A percentile compares a stretch with the other conserved stretches of the same genome.
Evolutionary conservation across 2,329 filamentous ascomycete species (phyloP).

Genomic region (Diaporthe citriasiana): DNA sequence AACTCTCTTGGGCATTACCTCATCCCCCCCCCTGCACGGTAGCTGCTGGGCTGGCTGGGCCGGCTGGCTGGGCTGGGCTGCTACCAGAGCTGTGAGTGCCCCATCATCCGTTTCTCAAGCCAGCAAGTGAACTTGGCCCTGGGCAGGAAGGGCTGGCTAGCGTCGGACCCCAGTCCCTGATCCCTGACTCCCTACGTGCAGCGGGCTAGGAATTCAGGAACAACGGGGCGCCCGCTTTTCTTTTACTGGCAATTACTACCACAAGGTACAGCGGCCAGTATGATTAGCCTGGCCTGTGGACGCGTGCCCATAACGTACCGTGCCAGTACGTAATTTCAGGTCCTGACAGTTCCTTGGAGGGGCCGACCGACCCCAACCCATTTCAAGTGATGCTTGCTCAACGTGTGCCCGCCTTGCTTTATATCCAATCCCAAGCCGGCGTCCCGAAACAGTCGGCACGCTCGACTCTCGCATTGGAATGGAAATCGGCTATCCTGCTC

Average conservation of each 20-base stretch:
- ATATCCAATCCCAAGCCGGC: neutral
- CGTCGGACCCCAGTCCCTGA: slow-evolving; percentile 33
- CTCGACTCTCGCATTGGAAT: slow-evolving; percentile 15
- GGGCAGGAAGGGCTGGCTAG: slow-evolving; percentile 8
- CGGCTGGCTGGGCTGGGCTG: neutral
- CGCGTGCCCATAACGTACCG: slow-evolving; percentile 17
- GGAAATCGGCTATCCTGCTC: neutral
- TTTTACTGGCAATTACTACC: slow-evolving; percentile 5
- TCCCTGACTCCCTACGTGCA: slow-evolving; percentile 34
- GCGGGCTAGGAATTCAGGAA: slow-evolving; percentile 38
- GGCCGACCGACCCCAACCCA: slow-evolving; percentile 12
- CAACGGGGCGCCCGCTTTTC: slow-evolving; percentile 30
- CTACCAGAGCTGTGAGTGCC: neutral
- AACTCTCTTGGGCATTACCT: neutral
- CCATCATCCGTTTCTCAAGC: slow-evolving; percentile 16
- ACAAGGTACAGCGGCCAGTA: slow-evolving; percentile 1
- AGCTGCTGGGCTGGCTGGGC: neutral
- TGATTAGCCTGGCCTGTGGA: slow-evolving; percentile 11
- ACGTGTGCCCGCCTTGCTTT: neutral
- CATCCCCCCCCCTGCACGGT: neutral
- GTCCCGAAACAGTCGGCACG: slow-evolving; percentile 24
- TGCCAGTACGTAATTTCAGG: slow-evolving; percentile 26
- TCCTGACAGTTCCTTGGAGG: neutral
- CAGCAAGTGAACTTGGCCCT: neutral
- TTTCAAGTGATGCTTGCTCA: slow-evolving; percentile 10